Base-by-base conservation (phyloP, 1,139 yeast genomes). In the Nakaseomyces sp. region DNA sequence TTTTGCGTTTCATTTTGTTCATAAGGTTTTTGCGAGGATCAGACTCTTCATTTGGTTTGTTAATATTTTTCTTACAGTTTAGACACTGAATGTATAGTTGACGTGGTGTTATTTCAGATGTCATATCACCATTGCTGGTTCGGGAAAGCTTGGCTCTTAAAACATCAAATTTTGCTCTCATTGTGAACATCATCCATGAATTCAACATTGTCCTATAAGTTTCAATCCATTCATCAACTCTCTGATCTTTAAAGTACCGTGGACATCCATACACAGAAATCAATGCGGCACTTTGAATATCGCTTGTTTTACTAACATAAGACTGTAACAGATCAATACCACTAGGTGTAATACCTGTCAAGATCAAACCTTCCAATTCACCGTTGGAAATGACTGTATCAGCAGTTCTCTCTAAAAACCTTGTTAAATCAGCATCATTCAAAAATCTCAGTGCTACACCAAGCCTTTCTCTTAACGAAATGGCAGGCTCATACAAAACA, bases 241-340 rank as follows among this genome's bases (percentile, higher is more conserved):
- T 67, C 3, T 64, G 65, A 57, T 87, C 95, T 13, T 64, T 64
- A 58, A 89, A 85, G 59, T 84, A 88, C 48, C 91, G 69, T 0
- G 97, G 96, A 43, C 82, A 80, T 0, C 88, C 95, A 66, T 76
- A 86, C 2, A 89, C 72, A 0, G 87, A 76, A 9, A 89, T 78
- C 42, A 89, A 66, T 0, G 95, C 81, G 0, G 95, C 96, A 0
- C 96, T 88, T 63, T 91, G 98, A 2, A 89, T 85, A 61, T 91
- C 98, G 47, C 88, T 77, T 0, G 96, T 86, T 54, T 91, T 72
- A 59, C 88, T 93, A 36, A 89, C 94, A 63, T 84, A 91, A 2
- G 88, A 77, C 61, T 89, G 96, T 29, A 91, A 63, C 41, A 91
- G 70, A 58, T 86, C 86, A 22, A 87, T 76, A 0, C 95, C 94